Conservation (phyloP, 1,284 basidiomycete species). For the Melampsora larici-populina region DNA sequence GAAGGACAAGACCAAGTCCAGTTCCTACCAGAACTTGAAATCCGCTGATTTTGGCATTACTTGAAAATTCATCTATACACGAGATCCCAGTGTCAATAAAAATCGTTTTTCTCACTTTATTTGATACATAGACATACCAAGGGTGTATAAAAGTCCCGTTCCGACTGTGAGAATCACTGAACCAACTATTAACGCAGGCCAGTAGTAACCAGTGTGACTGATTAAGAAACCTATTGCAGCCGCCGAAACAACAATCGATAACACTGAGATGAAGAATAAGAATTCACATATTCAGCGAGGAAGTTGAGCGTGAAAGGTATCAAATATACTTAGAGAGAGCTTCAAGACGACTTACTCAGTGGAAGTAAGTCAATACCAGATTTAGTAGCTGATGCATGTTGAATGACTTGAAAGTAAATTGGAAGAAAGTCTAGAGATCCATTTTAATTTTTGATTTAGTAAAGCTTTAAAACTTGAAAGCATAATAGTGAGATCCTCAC, state of each 20-base stretch:
- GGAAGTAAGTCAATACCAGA: slow-evolving; percentile 1
- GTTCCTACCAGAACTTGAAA: neutral
- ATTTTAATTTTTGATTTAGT: neutral
- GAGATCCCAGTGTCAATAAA: neutral
- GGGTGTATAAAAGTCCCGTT: neutral
- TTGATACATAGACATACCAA: neutral
- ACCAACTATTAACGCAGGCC: neutral
- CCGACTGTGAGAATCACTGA: neutral
- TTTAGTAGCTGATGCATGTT: neutral
- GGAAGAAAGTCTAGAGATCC: neutral
- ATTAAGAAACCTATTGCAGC: neutral
- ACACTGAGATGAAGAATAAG: neutral
- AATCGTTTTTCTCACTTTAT: neutral
- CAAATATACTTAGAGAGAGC: no score
- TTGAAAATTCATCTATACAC: neutral
- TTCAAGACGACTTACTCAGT: neutral
- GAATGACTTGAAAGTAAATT: neutral
- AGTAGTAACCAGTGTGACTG: neutral
- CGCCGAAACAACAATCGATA: neutral
- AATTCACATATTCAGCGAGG: no score
- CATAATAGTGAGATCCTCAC: neutral
- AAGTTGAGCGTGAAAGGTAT: no score
- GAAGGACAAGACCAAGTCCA: neutral
- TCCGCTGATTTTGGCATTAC: neutral
- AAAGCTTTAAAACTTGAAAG: neutral